Conservation (phyloP, 192 early-diverging fungal species). For the Coemansia sp. region DNA sequence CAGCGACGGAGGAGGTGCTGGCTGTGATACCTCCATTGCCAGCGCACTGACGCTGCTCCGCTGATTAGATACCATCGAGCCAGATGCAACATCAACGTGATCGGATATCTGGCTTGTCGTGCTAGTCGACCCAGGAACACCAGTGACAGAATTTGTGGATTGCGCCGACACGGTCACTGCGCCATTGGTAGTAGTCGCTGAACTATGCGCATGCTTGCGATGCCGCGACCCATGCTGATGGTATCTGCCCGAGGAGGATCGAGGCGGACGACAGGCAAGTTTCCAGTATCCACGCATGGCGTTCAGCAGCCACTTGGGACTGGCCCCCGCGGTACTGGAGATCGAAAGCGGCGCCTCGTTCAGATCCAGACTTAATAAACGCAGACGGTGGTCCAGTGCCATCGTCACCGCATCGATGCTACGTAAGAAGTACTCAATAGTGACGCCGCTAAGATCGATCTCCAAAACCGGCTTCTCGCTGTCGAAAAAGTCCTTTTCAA, state of each 20-base stretch:
- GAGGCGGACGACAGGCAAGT: conserved; percentile 31
- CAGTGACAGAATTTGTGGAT: background rate
- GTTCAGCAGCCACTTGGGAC: conserved; percentile 49
- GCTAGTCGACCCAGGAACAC: conserved; percentile 10
- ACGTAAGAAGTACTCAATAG: conserved; percentile 37
- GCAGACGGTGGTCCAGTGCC: conserved; percentile 43
- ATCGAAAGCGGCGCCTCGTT: conserved; percentile 32
- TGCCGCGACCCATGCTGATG: background rate
- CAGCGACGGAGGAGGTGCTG: too few relatives aligned
- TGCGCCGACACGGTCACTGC: conserved; percentile 6
- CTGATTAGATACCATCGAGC: background rate
- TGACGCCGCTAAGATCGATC: conserved; percentile 33
- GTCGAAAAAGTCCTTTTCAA: conserved; percentile 14
- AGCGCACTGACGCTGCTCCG: background rate
- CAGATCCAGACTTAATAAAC: conserved; percentile 29
- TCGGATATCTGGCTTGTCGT: conserved; percentile 13
- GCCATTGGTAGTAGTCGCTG: background rate
- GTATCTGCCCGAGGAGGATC: background rate
- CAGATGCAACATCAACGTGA: background rate
- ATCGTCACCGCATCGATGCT: conserved; percentile 49
- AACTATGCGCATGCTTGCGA: conserved; percentile 9
- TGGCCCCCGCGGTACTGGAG: conserved; percentile 14
- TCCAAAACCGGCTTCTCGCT: conserved; percentile 21
- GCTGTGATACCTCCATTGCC: background rate
- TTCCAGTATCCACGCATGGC: conserved; percentile 52